A percentile compares a stretch with the other conserved stretches of the same genome.
Evolutionary conservation across 2,329 filamentous ascomycete species (phyloP).

Genomic region (Pseudogymnoascus sp.): DNA sequence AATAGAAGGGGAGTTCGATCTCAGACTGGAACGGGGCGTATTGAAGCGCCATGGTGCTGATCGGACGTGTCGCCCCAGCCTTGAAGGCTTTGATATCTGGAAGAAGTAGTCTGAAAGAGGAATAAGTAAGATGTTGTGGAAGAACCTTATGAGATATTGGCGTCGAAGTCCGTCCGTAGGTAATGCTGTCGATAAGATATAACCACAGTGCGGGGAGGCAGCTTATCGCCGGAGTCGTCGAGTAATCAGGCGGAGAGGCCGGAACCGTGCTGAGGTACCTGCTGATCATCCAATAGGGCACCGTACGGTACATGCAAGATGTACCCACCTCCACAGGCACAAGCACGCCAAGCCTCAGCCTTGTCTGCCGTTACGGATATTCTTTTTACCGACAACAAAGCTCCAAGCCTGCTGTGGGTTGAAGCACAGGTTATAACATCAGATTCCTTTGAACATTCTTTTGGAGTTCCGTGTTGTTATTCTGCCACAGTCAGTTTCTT

Average conservation of each 20-base stretch:
- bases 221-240: constrained; percentile 7
- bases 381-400: constrained; percentile 3
- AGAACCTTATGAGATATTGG: neutral
- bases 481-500: neutral
- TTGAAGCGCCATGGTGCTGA: constrained; percentile 40
- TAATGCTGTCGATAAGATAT: constrained; percentile 6
- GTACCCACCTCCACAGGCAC: constrained; percentile 1
- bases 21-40: constrained; percentile 90
- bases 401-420: neutral
- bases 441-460: neutral
- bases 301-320: neutral
- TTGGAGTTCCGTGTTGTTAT: neutral
- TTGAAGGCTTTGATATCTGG: neutral
- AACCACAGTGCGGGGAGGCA: neutral
- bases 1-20: constrained; percentile 93
- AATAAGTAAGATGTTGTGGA: neutral
- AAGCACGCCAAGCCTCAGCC: constrained; percentile 7
- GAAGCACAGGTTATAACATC: neutral
- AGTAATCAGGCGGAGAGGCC: constrained; percentile 7
- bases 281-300: constrained; percentile 7
- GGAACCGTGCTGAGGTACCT: constrained; percentile 4
- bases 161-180: neutral
- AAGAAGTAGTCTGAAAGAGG: neutral
- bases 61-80: constrained; percentile 1
- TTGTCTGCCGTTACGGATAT: neutral